Evolutionary conservation across 2,329 filamentous ascomycete genomes (phyloP).

Genomic region (Cercospora janseana): DNA sequence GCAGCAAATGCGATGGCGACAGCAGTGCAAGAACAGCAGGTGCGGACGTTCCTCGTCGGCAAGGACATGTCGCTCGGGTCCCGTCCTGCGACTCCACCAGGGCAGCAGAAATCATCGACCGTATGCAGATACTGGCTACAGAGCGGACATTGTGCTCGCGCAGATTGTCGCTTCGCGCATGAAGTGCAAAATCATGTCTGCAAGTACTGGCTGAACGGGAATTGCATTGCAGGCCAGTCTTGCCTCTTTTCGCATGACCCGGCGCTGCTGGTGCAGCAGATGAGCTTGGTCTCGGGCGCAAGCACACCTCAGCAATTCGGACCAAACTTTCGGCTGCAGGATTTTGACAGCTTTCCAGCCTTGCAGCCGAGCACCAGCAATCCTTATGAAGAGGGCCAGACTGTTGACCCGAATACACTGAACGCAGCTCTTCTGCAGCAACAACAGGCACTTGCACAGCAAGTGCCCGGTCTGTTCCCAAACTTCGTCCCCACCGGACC

Average conservation of each 20-base stretch:
- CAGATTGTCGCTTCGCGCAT: slow-evolving; percentile 95
- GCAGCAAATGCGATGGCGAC: slow-evolving; percentile 41
- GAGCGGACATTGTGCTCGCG: slow-evolving; percentile 89
- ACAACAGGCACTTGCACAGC: slow-evolving; percentile 45
- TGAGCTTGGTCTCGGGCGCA: slow-evolving; percentile 66
- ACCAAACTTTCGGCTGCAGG: slow-evolving; percentile 73
- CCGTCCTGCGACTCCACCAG: slow-evolving; percentile 72
- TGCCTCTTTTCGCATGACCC: slow-evolving; percentile 98
- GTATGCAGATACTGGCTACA: slow-evolving; percentile 98
- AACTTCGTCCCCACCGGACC: slow-evolving; percentile 54
- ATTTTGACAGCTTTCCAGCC: slow-evolving; percentile 80
- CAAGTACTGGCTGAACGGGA: slow-evolving; percentile 99
- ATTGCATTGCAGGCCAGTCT: slow-evolving; percentile 87
- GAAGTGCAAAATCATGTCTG: slow-evolving; percentile 93
- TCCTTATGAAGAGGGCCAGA: slow-evolving; percentile 41
- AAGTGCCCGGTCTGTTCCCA: slow-evolving; percentile 65
- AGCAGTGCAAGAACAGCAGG: slow-evolving; percentile 40
- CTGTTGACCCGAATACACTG: slow-evolving; percentile 41
- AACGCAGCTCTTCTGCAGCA: slow-evolving; percentile 44
- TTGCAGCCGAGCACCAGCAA: slow-evolving; percentile 54
- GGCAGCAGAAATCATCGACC: slow-evolving; percentile 76
- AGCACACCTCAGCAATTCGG: slow-evolving; percentile 63
- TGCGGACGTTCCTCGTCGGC: slow-evolving; percentile 70
- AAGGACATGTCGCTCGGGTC: slow-evolving; percentile 78
- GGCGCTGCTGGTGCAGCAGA: slow-evolving; percentile 75